Evolutionary conservation across 2,329 filamentous ascomycete genomes (phyloP), one percentile per base, ranked within the genome.

Genomic region (Endoconidiophora polonica): DNA sequence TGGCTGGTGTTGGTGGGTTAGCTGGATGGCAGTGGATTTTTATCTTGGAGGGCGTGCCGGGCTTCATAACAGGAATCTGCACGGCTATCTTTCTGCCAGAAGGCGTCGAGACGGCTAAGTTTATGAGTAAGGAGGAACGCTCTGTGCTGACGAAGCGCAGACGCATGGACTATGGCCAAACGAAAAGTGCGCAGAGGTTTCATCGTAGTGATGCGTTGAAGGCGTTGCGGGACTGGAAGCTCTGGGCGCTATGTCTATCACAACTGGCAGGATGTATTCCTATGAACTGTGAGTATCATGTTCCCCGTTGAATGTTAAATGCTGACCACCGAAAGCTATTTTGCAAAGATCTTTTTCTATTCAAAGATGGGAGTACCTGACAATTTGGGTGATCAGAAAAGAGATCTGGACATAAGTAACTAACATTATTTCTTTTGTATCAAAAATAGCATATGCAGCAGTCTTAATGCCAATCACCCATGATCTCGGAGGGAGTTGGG

Each of bases 101-200:
- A 16, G 23, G 14, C 7, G 16, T 47, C n/a, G 33, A 36, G 37
- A 37, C 23, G 18, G 45, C 45, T 5, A 23, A 37, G 10, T 47
- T 38, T 6, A 37, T 47, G 20, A 47, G 12, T 16, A 36, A 20
- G 4, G 33, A 47, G 5, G 45, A 47, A 23, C 16, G 33, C 16
- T 23, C 33, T 5, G 45, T 47, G 5, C 38, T 47, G 33, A 40
- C 39, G 37, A 37, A 39, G 33, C 29, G 33, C 3, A 14, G 45
- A n/a, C 29, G 45, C 22, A 50, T 50, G 20, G 42, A 50, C 7
- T 50, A 50, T 37, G 33, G 24, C 16, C 48, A 50, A 14, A 50
- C 41, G 10, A 36, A 10, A 23, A 36, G 20, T 5, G 48, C 33
- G 3, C 41, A 50, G 29, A 12, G 18, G 10, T 26, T 18, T n/a